These are phyloP conservation scores for Durusdinium trenchii DNA, from an alignment of 73 alveolate genomes.

Conservation along the genomic window DNA sequence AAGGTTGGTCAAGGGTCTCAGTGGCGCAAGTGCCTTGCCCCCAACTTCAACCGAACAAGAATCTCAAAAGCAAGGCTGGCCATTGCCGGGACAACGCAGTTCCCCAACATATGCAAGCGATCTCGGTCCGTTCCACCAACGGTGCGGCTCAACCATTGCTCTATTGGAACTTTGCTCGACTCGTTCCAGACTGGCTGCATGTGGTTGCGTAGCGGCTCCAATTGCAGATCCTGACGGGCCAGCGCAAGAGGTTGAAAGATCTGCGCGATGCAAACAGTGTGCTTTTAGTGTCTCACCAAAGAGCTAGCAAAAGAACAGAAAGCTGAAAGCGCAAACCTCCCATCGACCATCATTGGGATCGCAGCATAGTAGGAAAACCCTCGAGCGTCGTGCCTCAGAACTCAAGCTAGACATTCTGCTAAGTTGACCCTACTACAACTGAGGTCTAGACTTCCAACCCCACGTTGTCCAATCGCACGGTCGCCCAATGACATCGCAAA, in stretches of 20 bases:
- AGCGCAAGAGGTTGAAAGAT: too few species aligned
- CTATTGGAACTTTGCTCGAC: background rate
- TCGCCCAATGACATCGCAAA: conserved; percentile 6
- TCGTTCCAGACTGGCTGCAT: background rate
- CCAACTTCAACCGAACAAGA: background rate
- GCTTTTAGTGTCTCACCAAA: too few species aligned
- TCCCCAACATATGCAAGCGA: background rate
- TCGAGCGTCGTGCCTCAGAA: background rate
- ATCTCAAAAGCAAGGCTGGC: background rate
- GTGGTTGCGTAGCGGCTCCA: background rate
- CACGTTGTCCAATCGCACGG: background rate
- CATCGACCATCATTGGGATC: conserved; percentile 1
- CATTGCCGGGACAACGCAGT: conserved; percentile 38
- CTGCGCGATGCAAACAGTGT: too few species aligned
- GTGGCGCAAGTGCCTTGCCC: too few species aligned
- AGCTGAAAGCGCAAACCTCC: background rate
- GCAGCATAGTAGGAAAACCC: conserved; percentile 21
- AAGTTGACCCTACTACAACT: background rate
- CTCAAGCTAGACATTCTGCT: background rate
- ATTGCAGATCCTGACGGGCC: background rate
- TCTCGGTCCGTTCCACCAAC: background rate
- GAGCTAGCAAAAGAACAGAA: background rate
- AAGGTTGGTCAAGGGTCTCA: too few species aligned
- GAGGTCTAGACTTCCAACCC: background rate
- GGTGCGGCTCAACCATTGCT: background rate